Evolutionary conservation across 2,329 filamentous ascomycete species (phyloP).

Genomic region (Paraphaeosphaeria sporulosa): DNA sequence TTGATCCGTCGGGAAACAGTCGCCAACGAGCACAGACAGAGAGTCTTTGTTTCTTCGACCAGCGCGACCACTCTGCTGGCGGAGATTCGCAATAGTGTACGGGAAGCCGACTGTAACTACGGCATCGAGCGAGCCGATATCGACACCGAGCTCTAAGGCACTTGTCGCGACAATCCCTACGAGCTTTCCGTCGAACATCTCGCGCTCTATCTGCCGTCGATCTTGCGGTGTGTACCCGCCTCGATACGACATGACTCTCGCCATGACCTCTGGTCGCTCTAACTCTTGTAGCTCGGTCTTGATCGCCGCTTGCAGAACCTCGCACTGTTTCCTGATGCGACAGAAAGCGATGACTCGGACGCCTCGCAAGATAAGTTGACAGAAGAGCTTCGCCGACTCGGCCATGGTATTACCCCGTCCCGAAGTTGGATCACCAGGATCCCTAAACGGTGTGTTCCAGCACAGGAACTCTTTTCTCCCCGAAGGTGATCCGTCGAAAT

Average conservation of each 20-base stretch:
- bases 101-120: constrained; percentile 95
- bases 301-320: constrained; percentile 80
- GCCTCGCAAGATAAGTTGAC: constrained; percentile 84
- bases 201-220: constrained; percentile 83
- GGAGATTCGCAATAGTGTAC: constrained; percentile 91
- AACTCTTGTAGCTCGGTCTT: constrained; percentile 77
- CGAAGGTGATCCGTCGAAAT: constrained; percentile 92
- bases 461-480: constrained; percentile 94
- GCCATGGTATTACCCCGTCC: constrained; percentile 82
- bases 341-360: constrained; percentile 95
- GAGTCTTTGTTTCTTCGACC: constrained; percentile 93
- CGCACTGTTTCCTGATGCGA: constrained; percentile 85
- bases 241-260: constrained; percentile 91
- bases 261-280: constrained; percentile 76
- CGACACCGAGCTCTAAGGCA: constrained; percentile 90
- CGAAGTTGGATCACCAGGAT: constrained; percentile 84
- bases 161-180: constrained; percentile 94
- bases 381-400: constrained; percentile 90
- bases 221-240: constrained; percentile 95
- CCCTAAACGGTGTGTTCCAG: constrained; percentile 97
- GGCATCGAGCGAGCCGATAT: constrained; percentile 92
- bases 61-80: constrained; percentile 93
- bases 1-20: constrained; percentile 90
- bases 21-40: constrained; percentile 86
- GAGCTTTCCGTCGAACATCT: constrained; percentile 97